Evolutionary conservation across 2,329 filamentous ascomycete genomes (phyloP).

Genomic region (Hypoxylon sp.): DNA sequence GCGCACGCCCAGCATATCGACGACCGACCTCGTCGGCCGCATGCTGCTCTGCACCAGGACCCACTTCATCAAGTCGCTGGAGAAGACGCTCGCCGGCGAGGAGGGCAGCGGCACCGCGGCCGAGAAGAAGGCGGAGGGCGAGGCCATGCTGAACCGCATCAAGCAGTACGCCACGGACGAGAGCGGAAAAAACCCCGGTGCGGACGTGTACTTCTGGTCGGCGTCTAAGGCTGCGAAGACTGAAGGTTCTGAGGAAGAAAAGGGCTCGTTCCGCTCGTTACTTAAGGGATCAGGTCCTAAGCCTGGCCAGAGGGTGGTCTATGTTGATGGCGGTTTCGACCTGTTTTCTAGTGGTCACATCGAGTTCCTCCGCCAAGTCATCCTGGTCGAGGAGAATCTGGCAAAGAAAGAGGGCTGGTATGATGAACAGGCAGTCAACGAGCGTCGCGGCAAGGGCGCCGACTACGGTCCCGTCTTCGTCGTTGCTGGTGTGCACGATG

Average conservation of each 20-base stretch:
- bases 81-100: conserved; percentile 73
- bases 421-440: conserved; percentile 69
- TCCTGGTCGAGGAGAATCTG: conserved; percentile 76
- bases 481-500: conserved; percentile 94
- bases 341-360: conserved; percentile 98
- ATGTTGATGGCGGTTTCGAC: conserved; percentile 97
- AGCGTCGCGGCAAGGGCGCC: conserved; percentile 73
- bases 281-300: conserved; percentile 77
- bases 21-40: conserved; percentile 95
- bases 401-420: conserved; percentile 81
- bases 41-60: conserved; percentile 97
- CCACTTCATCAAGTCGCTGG: conserved; percentile 89
- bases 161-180: conserved; percentile 89
- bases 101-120: conserved; percentile 77
- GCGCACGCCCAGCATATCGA: conserved; percentile 94
- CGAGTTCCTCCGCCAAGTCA: conserved; percentile 86
- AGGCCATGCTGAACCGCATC: conserved; percentile 81
- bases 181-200: conserved; percentile 80
- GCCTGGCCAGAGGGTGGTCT: conserved; percentile 86
- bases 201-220: conserved; percentile 87
- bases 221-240: conserved; percentile 63
- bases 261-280: conserved; percentile 75
- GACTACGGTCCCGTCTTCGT: conserved; percentile 88
- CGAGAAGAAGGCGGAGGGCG: conserved; percentile 72
- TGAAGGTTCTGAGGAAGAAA: conserved; percentile 61